These are phyloP conservation scores for Talaromyces sp. DNA, from an alignment of 2,329 filamentous ascomycete species.

Conservation along the genomic window DNA sequence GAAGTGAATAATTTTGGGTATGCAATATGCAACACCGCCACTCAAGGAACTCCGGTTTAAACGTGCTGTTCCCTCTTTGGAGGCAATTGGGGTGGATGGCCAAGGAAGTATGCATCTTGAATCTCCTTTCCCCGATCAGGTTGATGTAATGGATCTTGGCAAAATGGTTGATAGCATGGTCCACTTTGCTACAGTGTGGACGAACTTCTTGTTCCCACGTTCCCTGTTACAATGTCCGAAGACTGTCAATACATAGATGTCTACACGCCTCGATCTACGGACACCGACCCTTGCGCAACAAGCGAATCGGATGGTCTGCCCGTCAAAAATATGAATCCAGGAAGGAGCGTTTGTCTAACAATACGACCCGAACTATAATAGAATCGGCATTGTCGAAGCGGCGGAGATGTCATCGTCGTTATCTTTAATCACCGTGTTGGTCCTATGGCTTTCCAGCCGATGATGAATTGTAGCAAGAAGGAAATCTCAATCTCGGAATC, in stretches of 20 bases:
- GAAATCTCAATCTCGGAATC: neutral
- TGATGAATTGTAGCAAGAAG: neutral
- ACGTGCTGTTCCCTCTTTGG: neutral
- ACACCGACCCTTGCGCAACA: neutral
- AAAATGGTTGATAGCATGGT: neutral
- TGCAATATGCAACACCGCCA: neutral
- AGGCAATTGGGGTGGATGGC: neutral
- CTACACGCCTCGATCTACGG: neutral
- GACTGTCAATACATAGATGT: neutral
- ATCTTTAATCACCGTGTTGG: neutral
- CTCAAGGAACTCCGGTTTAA: neutral
- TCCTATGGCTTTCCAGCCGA: neutral
- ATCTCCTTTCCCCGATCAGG: neutral
- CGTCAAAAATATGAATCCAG: neutral
- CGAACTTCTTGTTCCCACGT: neutral
- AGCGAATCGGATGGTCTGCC: neutral
- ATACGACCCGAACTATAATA: neutral
- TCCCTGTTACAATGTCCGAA: neutral
- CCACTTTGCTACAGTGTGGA: neutral
- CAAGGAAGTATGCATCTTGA: neutral
- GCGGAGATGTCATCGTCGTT: neutral
- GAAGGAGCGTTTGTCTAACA: neutral
- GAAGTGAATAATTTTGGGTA: neutral
- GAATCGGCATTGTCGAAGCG: neutral
- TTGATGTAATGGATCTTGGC: neutral